Percentiles rank a stretch among this genome's conserved stretches.
Evolutionary conservation across 1,284 basidiomycete genomes (phyloP).

Genomic region (Rhodotorula sp.): DNA sequence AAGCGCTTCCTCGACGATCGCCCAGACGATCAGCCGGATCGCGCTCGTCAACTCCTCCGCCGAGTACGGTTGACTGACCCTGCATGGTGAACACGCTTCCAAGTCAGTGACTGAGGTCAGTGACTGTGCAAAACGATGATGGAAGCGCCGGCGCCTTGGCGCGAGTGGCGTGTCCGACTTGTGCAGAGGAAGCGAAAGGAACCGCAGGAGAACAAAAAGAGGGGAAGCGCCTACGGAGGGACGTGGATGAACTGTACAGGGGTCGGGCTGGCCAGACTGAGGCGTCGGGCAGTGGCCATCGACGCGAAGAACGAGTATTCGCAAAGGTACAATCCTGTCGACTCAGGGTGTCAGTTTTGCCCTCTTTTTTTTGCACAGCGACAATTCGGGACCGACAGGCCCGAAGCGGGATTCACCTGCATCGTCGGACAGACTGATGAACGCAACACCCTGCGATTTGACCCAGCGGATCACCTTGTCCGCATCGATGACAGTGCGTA

Average conservation of each 20-base stretch:
- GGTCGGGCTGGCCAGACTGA: neutral
- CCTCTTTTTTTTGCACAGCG: neutral
- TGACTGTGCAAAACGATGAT: too few species aligned
- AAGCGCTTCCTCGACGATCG: conserved; percentile 12
- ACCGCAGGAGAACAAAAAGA: too few species aligned
- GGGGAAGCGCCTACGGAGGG: conserved; percentile 18
- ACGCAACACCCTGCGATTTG: conserved; percentile 1
- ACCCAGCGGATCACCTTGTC: neutral
- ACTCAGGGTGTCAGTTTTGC: neutral
- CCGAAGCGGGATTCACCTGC: conserved; percentile 7
- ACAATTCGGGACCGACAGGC: neutral
- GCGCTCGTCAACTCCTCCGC: conserved; percentile 56
- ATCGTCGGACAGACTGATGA: conserved; percentile 6
- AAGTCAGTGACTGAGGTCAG: too few species aligned
- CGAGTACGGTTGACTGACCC: conserved; percentile 44
- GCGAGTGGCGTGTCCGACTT: neutral
- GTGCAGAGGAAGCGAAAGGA: too few species aligned
- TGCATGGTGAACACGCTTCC: too few species aligned
- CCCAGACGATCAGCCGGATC: conserved; percentile 54
- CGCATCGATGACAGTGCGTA: conserved; percentile 7
- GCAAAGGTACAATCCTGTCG: conserved; percentile 25
- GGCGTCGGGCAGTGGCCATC: neutral
- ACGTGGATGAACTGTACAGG: conserved; percentile 28
- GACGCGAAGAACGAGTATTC: conserved; percentile 23
- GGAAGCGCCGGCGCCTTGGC: neutral